These are phyloP conservation scores for Ruellia speciosa DNA, from an alignment of 305 asterid species.

Conservation along the genomic window DNA sequence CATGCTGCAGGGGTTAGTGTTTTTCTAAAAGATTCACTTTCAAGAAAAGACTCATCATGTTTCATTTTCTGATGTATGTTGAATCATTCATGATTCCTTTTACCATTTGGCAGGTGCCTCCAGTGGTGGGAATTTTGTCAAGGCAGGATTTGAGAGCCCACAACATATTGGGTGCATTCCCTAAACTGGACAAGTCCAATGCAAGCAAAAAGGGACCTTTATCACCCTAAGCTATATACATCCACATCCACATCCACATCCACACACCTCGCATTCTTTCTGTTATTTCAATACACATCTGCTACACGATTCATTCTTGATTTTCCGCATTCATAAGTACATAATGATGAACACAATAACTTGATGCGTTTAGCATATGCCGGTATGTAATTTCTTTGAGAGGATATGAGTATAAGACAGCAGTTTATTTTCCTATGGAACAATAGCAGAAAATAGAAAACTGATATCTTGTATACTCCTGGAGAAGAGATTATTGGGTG, in stretches of 20 bases:
- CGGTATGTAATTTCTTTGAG: background rate
- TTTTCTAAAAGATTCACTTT: background rate
- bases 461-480: no score
- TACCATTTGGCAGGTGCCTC: conserved; percentile 37
- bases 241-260: no score
- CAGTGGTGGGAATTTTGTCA: conserved; percentile 84
- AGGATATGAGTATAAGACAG: no score
- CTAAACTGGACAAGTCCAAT: conserved; percentile 52
- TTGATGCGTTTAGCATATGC: background rate
- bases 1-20: conserved; percentile 62
- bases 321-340: background rate
- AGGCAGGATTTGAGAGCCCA: conserved; percentile 88
- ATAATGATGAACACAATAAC: background rate
- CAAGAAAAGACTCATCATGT: background rate
- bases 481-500: no score
- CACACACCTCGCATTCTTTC: no score
- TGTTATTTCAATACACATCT: background rate
- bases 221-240: conserved; percentile 4
- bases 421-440: no score
- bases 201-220: conserved; percentile 48
- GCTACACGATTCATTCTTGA: background rate
- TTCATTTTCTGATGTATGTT: background rate
- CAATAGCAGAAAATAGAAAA: no score
- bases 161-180: conserved; percentile 68
- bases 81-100: background rate